Percentiles rank a stretch among this genome's conserved stretches.
Conservation (phyloP, 2,329 filamentous ascomycete genomes). For the Fusarium sp. region DNA sequence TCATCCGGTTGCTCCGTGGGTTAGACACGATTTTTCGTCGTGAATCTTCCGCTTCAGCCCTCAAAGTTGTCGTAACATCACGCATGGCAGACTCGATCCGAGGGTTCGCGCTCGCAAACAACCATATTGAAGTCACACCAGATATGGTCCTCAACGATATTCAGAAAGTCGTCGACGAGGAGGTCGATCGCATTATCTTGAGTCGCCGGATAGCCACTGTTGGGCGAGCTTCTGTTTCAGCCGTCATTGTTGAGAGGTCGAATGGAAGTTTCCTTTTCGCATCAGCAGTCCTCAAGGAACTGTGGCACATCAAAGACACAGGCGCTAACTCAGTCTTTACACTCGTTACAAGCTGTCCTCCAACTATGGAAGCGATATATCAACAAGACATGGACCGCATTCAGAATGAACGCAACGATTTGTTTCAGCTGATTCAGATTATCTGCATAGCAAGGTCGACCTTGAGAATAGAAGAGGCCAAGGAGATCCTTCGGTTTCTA, state of each 20-base stretch:
- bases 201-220: constrained; percentile 30
- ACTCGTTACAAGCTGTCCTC: constrained; percentile 26
- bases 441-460: constrained; percentile 23
- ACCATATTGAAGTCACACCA: constrained; percentile 24
- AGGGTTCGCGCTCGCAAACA: constrained; percentile 22
- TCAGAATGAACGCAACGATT: constrained; percentile 18
- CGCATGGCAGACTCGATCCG: constrained; percentile 29
- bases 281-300: constrained; percentile 31
- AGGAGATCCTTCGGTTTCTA: constrained; percentile 28
- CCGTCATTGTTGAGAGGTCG: constrained; percentile 32
- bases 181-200: constrained; percentile 30
- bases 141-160: constrained; percentile 23
- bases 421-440: constrained; percentile 28
- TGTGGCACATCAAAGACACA: constrained; percentile 34
- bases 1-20: constrained; percentile 19
- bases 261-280: constrained; percentile 36
- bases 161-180: constrained; percentile 29
- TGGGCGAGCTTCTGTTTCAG: constrained; percentile 22
- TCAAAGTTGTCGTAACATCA: constrained; percentile 20
- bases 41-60: neutral
- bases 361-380: constrained; percentile 37
- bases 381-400: constrained; percentile 36
- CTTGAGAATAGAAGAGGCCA: constrained; percentile 15
- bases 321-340: constrained; percentile 34
- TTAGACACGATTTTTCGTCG: constrained; percentile 27